Conservation (phyloP, 2,329 filamentous ascomycete species). For the Didymella exigua region DNA sequence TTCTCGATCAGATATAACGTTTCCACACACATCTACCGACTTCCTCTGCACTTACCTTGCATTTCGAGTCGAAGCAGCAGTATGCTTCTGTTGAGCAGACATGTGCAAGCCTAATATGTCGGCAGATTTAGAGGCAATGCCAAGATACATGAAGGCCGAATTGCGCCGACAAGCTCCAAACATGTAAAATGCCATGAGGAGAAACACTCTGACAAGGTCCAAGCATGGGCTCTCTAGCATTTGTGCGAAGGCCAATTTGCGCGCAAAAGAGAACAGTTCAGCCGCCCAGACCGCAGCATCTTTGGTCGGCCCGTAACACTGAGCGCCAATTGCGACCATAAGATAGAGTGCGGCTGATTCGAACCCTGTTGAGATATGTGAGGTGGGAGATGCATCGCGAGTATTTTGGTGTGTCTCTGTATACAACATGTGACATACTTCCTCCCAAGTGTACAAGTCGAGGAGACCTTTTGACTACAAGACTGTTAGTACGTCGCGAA, state of each 20-base stretch:
- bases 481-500: background rate
- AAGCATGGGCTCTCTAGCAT: constrained; percentile 62
- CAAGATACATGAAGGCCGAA: constrained; percentile 67
- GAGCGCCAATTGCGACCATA: constrained; percentile 60
- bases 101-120: constrained; percentile 56
- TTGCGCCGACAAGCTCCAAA: constrained; percentile 64
- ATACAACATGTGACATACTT: constrained; percentile 1
- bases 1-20: background rate
- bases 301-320: constrained; percentile 45
- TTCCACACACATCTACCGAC: background rate
- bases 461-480: constrained; percentile 10
- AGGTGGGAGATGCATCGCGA: background rate
- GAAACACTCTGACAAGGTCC: constrained; percentile 58
- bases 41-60: constrained; percentile 17
- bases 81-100: constrained; percentile 34
- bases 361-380: constrained; percentile 27
- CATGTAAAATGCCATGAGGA: constrained; percentile 66
- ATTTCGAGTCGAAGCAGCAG: constrained; percentile 8
- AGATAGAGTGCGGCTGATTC: constrained; percentile 44
- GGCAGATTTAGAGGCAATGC: constrained; percentile 63
- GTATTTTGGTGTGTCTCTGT: background rate
- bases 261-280: constrained; percentile 57
- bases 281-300: constrained; percentile 28
- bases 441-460: constrained; percentile 12
- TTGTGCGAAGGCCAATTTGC: constrained; percentile 55